These are phyloP conservation scores for Candida sithepensis DNA, from an alignment of 805 yeast species.

Conservation along the genomic window DNA sequence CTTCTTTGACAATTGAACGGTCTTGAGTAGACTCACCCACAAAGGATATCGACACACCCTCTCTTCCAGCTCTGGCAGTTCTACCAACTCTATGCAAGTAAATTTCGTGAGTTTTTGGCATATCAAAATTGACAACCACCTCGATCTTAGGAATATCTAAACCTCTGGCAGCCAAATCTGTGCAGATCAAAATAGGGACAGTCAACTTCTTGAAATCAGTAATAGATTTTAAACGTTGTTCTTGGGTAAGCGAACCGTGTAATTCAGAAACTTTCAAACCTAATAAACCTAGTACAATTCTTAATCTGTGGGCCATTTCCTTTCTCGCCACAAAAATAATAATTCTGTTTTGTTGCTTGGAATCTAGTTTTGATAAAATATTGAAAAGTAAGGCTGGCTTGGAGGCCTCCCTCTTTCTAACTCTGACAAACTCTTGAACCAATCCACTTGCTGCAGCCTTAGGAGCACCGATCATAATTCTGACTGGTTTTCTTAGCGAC, in stretches of 20 bases:
- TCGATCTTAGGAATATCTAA: conserved; percentile 98
- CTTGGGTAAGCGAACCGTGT: conserved; percentile 84
- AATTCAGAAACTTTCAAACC: conserved; percentile 78
- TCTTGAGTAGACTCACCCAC: conserved; percentile 92
- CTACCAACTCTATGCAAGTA: conserved; percentile 98
- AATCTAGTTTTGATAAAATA: conserved; percentile 63
- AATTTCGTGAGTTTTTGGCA: conserved; percentile 90
- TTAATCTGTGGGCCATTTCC: conserved; percentile 81
- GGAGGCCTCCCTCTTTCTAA: conserved; percentile 80
- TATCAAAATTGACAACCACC: conserved; percentile 88
- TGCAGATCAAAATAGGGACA: conserved; percentile 88
- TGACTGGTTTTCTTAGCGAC: conserved; percentile 84
- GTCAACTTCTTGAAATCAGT: conserved; percentile 75
- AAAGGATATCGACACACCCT: conserved; percentile 87
- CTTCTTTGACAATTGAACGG: conserved; percentile 85
- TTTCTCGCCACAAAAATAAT: conserved; percentile 92
- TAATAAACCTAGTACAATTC: conserved; percentile 69
- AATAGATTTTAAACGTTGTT: conserved; percentile 85
- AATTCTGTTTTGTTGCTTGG: conserved; percentile 60
- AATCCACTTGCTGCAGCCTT: conserved; percentile 90
- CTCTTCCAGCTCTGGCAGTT: conserved; percentile 98
- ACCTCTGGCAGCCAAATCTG: conserved; percentile 99
- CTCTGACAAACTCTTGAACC: conserved; percentile 90
- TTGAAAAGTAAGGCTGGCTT: conserved; percentile 81
- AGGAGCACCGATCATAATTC: conserved; percentile 96